phyloP scores from a whole-genome alignment of 1,139 yeast genomes.

The Saccharomycopsis hybrid region DNA sequence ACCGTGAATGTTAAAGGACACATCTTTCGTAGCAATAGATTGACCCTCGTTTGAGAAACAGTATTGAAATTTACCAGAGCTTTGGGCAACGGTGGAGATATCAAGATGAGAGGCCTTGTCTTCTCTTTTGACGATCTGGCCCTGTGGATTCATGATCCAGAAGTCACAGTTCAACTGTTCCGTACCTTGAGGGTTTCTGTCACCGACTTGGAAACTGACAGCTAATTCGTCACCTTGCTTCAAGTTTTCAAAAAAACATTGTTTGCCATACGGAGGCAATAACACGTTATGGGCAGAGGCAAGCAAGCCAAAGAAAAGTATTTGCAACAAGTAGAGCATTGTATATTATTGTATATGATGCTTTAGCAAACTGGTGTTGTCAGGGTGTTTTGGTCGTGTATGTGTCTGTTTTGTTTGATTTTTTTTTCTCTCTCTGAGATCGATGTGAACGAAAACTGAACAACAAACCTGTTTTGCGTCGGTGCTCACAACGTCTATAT shows the following conservation, averaged over 20 bases:
- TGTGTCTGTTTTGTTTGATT: too few relatives aligned
- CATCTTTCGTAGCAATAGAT: conserved; percentile 73
- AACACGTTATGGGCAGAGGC: conserved; percentile 70
- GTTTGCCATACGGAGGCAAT: conserved; percentile 77
- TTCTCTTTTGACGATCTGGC: conserved; percentile 45
- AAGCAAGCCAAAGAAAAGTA: conserved; percentile 3
- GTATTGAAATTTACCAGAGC: conserved; percentile 72
- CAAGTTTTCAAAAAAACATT: conserved; percentile 82
- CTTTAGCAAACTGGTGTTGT: too few relatives aligned
- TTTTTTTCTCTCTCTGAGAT: too few relatives aligned
- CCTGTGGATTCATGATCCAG: conserved; percentile 37
- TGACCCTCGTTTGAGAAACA: conserved; percentile 88
- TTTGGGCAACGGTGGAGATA: conserved; percentile 55
- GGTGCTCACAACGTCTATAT: too few relatives aligned
- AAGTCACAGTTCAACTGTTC: conserved; percentile 79
- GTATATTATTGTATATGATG: too few relatives aligned
- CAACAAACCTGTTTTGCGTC: too few relatives aligned
- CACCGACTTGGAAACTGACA: conserved; percentile 89
- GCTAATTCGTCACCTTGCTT: conserved; percentile 82
- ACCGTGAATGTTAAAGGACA: conserved; percentile 92
- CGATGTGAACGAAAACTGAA: too few relatives aligned
- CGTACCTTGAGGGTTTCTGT: conserved; percentile 72
- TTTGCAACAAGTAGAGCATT: background rate
- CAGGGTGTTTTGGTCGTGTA: too few relatives aligned
- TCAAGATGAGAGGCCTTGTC: conserved; percentile 76